A percentile compares a stretch with the other conserved stretches of the same genome.
These are phyloP conservation scores for Thielaviopsis punctulata DNA, from an alignment of 2,329 filamentous ascomycete genomes.

Conservation along the genomic window DNA sequence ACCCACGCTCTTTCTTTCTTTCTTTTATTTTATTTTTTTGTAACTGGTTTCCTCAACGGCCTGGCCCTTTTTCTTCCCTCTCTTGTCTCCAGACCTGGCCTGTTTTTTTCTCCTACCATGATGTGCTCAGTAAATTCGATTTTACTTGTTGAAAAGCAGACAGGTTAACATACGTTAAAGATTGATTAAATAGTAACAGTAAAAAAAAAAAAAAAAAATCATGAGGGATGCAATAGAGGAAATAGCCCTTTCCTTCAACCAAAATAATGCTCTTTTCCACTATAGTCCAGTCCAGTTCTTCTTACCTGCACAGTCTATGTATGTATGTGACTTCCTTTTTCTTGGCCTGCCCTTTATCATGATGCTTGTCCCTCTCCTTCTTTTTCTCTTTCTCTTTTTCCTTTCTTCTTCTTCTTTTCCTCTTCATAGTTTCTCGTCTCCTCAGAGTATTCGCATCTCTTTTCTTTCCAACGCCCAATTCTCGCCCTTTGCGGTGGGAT, in stretches of 20 bases:
- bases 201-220: neutral
- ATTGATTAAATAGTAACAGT: neutral
- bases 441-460: neutral
- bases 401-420: neutral
- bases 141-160: neutral
- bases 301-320: neutral
- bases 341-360: neutral
- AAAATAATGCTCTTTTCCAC: neutral
- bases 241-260: neutral
- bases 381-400: neutral
- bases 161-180: neutral
- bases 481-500: conserved; percentile 6
- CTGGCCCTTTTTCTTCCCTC: neutral
- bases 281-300: too few species aligned
- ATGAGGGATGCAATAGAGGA: neutral
- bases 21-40: too few species aligned
- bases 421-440: neutral
- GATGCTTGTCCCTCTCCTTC: neutral
- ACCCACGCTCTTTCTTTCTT: neutral
- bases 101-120: neutral
- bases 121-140: too few species aligned
- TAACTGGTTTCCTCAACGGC: neutral
- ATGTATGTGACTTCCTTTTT: neutral
- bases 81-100: neutral
- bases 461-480: neutral